Evolutionary conservation across 148 eudicot genomes (phyloP).

Genomic region (Oxyria digyna): DNA sequence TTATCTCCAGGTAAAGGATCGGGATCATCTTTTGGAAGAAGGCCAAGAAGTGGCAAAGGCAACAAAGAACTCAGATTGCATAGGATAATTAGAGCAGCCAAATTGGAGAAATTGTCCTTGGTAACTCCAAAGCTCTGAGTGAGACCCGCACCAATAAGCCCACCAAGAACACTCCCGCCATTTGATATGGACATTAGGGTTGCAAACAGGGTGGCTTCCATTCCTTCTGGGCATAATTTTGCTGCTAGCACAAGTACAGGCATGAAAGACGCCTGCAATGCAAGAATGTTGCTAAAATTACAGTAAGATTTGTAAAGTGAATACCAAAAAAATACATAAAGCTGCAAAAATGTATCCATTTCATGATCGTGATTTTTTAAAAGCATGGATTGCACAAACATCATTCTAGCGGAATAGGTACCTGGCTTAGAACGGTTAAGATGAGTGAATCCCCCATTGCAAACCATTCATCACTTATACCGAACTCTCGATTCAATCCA

Average conservation of each 20-base stretch:
- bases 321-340: no score
- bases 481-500: constrained; percentile 74
- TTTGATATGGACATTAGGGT: constrained; percentile 94
- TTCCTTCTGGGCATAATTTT: constrained; percentile 77
- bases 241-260: constrained; percentile 97
- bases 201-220: constrained; percentile 99
- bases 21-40: constrained; percentile 53
- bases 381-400: not conserved
- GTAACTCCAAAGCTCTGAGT: constrained; percentile 87
- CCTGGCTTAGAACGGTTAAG: constrained; percentile 93
- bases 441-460: constrained; percentile 90
- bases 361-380: not conserved
- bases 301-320: no score
- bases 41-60: constrained; percentile 75
- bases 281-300: not conserved
- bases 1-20: constrained; percentile 26
- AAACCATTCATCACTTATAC: constrained; percentile 97
- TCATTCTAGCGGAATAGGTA: constrained; percentile 11
- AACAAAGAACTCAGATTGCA: constrained; percentile 92
- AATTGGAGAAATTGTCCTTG: constrained; percentile 62
- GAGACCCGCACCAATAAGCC: constrained; percentile 79
- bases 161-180: constrained; percentile 83
- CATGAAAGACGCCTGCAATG: constrained; percentile 86
- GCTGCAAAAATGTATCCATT: not conserved
- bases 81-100: constrained; percentile 57